Percentiles rank a stretch among this genome's conserved stretches.
These are phyloP conservation scores for Podosphaera aphanis DNA, from an alignment of 2,329 filamentous ascomycete genomes.

Conservation along the genomic window DNA sequence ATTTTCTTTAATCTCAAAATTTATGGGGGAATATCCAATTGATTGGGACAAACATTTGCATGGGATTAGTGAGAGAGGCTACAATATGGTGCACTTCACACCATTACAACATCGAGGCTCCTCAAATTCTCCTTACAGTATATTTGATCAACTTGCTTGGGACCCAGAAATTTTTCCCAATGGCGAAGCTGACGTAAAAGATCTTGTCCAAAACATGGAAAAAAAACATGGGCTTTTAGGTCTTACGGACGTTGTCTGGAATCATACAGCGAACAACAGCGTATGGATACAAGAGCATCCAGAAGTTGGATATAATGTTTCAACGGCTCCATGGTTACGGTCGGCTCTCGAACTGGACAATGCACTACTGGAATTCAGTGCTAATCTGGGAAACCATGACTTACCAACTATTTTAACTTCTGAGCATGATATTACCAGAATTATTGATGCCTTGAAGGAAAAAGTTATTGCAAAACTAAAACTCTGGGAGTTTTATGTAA, in stretches of 20 bases:
- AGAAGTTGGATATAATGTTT: slow-evolving; percentile 83
- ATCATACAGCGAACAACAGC: slow-evolving; percentile 91
- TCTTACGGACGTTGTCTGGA: slow-evolving; percentile 90
- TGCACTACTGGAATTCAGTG: slow-evolving; percentile 42
- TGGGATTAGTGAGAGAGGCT: slow-evolving; percentile 73
- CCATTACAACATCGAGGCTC: slow-evolving; percentile 69
- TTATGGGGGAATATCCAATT: slow-evolving; percentile 77
- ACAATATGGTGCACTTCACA: slow-evolving; percentile 99
- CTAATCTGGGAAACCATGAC: slow-evolving; percentile 38
- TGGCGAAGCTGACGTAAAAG: slow-evolving; percentile 60
- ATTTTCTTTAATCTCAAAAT: slow-evolving; percentile 90
- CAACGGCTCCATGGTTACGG: slow-evolving; percentile 61
- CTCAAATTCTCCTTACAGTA: slow-evolving; percentile 92
- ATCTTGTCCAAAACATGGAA: slow-evolving; percentile 62
- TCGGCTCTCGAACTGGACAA: slow-evolving; percentile 57
- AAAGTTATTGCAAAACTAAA: slow-evolving; percentile 55
- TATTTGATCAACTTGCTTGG: slow-evolving; percentile 78
- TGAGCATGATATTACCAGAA: slow-evolving; percentile 46
- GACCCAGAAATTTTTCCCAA: slow-evolving; percentile 62
- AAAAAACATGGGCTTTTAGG: slow-evolving; percentile 64
- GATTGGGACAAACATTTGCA: slow-evolving; percentile 79
- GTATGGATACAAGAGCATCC: slow-evolving; percentile 86
- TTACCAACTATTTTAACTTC: slow-evolving; percentile 52
- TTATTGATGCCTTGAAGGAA: slow-evolving; percentile 68
- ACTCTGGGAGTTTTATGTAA: slow-evolving; percentile 82